Conservation (phyloP, 2,329 filamentous ascomycete species). For the Trichoderma aggressivum region DNA sequence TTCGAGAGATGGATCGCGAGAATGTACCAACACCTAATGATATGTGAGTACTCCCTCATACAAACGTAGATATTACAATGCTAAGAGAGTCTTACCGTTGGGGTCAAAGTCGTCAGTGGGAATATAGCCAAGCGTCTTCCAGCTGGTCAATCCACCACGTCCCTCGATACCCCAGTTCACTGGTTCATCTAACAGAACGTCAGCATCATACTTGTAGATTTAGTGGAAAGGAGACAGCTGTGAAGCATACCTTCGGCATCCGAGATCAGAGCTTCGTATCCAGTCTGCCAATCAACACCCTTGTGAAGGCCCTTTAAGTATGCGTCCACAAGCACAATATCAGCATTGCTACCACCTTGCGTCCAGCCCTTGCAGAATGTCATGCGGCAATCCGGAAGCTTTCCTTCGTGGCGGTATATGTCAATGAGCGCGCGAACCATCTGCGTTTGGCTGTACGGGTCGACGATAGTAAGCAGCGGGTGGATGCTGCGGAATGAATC, state of each 20-base stretch:
- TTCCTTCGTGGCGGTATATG: slow-evolving; percentile 65
- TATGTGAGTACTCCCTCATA: not conserved
- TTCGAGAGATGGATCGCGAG: slow-evolving; percentile 68
- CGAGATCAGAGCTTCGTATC: slow-evolving; percentile 68
- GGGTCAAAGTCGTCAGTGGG: slow-evolving; percentile 65
- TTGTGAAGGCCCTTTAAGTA: slow-evolving; percentile 64
- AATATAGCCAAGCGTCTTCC: slow-evolving; percentile 70
- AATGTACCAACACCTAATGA: slow-evolving; percentile 49
- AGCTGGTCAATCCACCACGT: slow-evolving; percentile 66
- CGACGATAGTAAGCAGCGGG: slow-evolving; percentile 68
- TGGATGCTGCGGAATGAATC: slow-evolving; percentile 70
- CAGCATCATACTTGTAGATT: not conserved
- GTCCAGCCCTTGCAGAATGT: slow-evolving; percentile 71
- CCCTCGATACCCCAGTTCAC: slow-evolving; percentile 68
- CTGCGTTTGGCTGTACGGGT: slow-evolving; percentile 61
- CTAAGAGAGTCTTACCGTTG: slow-evolving; percentile 38
- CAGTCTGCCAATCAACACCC: slow-evolving; percentile 65
- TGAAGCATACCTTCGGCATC: slow-evolving; percentile 58
- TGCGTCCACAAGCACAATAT: slow-evolving; percentile 66
- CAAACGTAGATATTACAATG: not conserved
- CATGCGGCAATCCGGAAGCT: slow-evolving; percentile 74
- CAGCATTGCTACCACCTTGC: slow-evolving; percentile 73
- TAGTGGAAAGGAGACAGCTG: rapidly evolving
- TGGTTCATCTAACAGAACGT: slow-evolving; percentile 41
- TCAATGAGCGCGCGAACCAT: slow-evolving; percentile 72